A percentile compares a stretch with the other conserved stretches of the same genome.
phyloP scores from a whole-genome alignment of 495 filamentous ascomycete genomes.

The Staphylotrichum longicolle region DNA sequence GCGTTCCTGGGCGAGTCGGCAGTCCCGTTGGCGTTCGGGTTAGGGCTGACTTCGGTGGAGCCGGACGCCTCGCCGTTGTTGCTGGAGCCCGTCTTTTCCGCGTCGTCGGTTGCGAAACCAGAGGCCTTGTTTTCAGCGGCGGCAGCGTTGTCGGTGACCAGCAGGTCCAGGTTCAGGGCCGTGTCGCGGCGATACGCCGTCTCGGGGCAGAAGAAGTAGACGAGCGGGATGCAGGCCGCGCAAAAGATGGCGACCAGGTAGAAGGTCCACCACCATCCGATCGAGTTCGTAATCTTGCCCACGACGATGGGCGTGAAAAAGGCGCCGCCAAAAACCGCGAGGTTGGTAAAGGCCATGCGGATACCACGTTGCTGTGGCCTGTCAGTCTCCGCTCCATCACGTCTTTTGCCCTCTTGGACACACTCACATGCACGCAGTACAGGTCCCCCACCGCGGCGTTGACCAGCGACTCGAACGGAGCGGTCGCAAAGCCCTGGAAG shows the following conservation, averaged over 20 bases:
- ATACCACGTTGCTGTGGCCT: conserved; percentile 66
- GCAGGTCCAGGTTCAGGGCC: conserved; percentile 59
- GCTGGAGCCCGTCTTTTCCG: conserved; percentile 23
- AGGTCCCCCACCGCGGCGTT: conserved; percentile 77
- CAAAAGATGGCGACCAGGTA: conserved; percentile 72
- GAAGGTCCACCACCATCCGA: conserved; percentile 80
- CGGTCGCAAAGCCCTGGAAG: conserved; percentile 71
- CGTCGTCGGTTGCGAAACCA: conserved; percentile 4
- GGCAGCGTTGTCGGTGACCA: conserved; percentile 19
- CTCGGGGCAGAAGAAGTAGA: conserved; percentile 80
- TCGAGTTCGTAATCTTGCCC: conserved; percentile 73
- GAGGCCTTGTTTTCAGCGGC: not conserved
- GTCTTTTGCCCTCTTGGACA: no score
- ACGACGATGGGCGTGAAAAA: conserved; percentile 89
- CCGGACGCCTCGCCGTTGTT: not conserved
- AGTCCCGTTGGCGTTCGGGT: conserved; percentile 3
- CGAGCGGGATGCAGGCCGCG: conserved; percentile 58
- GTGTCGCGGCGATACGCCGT: conserved; percentile 70
- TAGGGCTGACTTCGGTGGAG: no score
- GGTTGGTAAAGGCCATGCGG: conserved; percentile 86
- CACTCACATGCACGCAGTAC: conserved; percentile 71
- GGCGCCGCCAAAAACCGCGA: conserved; percentile 85
- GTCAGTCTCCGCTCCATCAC: conserved; percentile 12
- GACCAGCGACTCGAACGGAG: conserved; percentile 73
- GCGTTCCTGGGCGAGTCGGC: not conserved